Percentiles rank a stretch among this genome's conserved stretches.
Evolutionary conservation across 192 early-diverging fungal genomes (phyloP).

Genomic region (Diversispora epigaea): DNA sequence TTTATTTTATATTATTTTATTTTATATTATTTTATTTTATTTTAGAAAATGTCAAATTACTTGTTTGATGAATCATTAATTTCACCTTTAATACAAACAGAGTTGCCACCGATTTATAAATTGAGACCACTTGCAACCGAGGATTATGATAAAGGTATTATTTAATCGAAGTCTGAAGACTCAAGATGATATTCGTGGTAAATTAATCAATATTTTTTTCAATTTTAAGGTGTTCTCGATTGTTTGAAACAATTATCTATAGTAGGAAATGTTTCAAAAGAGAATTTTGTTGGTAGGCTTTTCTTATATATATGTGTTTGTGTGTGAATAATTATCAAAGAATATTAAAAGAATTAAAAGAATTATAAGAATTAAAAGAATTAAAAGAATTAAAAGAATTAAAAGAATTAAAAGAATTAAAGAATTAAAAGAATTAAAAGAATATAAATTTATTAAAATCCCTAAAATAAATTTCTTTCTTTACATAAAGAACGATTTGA

Average conservation of each 20-base stretch:
- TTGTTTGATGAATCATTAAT: constrained; percentile 56
- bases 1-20: not conserved
- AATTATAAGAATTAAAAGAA: too few relatives aligned
- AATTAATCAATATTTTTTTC: not conserved
- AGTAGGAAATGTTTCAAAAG: constrained; percentile 70
- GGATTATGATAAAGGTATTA: constrained; percentile 78
- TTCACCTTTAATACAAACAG: constrained; percentile 58
- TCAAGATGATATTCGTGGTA: not conserved
- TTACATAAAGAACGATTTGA: constrained; percentile 65
- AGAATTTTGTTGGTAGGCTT: constrained; percentile 61
- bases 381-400: too few relatives aligned
- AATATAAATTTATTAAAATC: too few relatives aligned
- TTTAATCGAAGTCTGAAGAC: not conserved
- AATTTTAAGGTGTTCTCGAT: constrained; percentile 49
- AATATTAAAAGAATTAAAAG: too few relatives aligned
- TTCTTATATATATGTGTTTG: too few relatives aligned
- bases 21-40: too few relatives aligned
- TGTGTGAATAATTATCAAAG: too few relatives aligned
- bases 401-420: too few relatives aligned
- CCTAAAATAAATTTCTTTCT: too few relatives aligned
- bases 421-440: too few relatives aligned
- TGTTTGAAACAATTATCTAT: constrained; percentile 76
- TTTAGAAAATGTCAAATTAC: constrained; percentile 20
- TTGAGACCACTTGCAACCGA: constrained; percentile 73
- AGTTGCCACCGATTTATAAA: constrained; percentile 65